Base-by-base conservation (phyloP, 805 yeast species). In the Sugiyamaella chiloensis region DNA sequence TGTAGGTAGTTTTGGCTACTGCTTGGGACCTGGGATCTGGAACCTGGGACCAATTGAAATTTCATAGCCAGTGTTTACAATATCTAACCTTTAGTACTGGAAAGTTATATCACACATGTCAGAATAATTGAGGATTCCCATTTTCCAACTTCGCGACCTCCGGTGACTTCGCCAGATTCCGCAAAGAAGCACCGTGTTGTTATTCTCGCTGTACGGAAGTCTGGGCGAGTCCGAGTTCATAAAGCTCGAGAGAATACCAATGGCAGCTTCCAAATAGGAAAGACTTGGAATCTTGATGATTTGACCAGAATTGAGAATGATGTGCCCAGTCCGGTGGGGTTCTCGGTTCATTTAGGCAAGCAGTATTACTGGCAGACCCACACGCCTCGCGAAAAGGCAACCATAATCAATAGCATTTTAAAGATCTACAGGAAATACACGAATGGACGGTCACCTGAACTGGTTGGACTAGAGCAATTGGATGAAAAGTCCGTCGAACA, bases 201-300 rank as follows among this genome's bases (percentile, higher is more conserved):
- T 50, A 76, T 78, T 9, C 64, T 82, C 17, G 79, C 90, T 30
- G 79, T 77, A 2, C 79, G 83, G 60, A 71, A 76, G 41, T 74
- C 82, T 5, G 91, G 91, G 0, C 68, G 84, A 21, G 82, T 86
- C 26, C 73, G 81, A 48, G 58, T 90, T 9, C 96, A 89, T 62
- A 90, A 91, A 65, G 96, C 95, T 1, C 81, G 95, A 58, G 88
- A 80, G 62, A 84, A 85, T 56, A 70, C 77, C 7, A 85, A 86
- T 56, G 83, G 85, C 0, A 64, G 81, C 1, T 80, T 85, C 58
- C 97, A 90, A 66, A 87, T 90, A 44, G 98, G 98, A 26, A 77
- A 96, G 59, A 85, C 95, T 2, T 90, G 98, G 98, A 81, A 80
- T 52, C 68, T 91, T 58, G 85, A 78, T 51, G 95, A 87, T 56